Conservation (phyloP, 495 filamentous ascomycete species). For the Neurospora hispaniola region DNA sequence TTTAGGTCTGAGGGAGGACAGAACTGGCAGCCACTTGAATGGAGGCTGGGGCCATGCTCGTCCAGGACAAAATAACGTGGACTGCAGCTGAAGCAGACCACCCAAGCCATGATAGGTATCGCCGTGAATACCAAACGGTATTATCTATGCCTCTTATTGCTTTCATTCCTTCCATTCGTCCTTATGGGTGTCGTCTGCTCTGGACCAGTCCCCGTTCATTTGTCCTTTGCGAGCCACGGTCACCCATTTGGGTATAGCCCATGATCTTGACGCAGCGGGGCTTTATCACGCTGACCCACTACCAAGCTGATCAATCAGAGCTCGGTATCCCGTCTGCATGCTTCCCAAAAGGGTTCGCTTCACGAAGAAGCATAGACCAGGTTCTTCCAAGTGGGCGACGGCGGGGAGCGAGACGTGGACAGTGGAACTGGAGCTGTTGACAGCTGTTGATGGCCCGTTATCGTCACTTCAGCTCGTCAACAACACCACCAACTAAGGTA, state of each 20-base stretch:
- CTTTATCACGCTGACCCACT: not conserved
- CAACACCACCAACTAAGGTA: not conserved
- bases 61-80: too few species aligned
- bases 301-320: conserved; percentile 4
- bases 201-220: too few species aligned
- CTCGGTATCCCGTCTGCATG: not conserved
- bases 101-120: too few species aligned
- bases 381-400: not conserved
- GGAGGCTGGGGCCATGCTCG: too few species aligned
- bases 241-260: conserved; percentile 21
- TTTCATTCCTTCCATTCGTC: too few species aligned
- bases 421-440: not conserved
- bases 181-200: too few species aligned
- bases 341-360: not conserved
- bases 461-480: not conserved
- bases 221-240: conserved; percentile 12
- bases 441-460: not conserved
- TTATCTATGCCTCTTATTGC: too few species aligned
- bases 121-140: too few species aligned
- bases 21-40: too few species aligned
- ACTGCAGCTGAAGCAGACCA: too few species aligned
- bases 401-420: not conserved
- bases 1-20: not conserved
- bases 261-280: not conserved
- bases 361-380: not conserved